phyloP scores from a whole-genome alignment of 2,329 filamentous ascomycete species.

The Pseudogymnoascus destructans region DNA sequence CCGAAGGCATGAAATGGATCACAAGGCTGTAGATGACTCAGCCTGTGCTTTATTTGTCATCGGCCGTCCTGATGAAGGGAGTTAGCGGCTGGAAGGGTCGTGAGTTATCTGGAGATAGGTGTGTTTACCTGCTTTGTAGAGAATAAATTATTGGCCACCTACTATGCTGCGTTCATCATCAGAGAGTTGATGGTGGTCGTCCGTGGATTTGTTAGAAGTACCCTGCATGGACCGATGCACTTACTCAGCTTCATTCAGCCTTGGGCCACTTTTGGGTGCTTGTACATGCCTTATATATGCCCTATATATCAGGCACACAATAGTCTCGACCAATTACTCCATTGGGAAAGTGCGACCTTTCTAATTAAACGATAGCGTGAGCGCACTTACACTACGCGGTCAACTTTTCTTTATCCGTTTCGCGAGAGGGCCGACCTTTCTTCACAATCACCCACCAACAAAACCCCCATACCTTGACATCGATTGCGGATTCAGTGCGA shows the following conservation, averaged over 20 bases:
- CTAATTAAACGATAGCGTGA: constrained; percentile 5
- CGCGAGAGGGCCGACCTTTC: constrained; percentile 9
- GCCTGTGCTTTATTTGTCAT: constrained; percentile 2
- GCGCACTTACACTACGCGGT: constrained; percentile 8
- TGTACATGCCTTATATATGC: background rate
- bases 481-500: constrained; percentile 26
- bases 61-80: background rate
- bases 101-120: background rate
- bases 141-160: constrained; percentile 5
- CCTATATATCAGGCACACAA: background rate
- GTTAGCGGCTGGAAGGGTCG: background rate
- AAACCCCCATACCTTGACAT: constrained; percentile 12
- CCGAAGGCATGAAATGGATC: background rate
- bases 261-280: background rate
- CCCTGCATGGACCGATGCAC: background rate
- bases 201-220: background rate
- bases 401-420: constrained; percentile 11
- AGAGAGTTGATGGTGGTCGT: background rate
- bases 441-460: constrained; percentile 11
- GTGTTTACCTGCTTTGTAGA: background rate
- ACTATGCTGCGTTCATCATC: constrained; percentile 2
- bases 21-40: background rate
- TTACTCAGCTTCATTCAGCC: constrained; percentile 8
- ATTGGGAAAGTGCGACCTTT: constrained; percentile 8
- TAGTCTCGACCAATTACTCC: constrained; percentile 1